Evolutionary conservation across 2,329 filamentous ascomycete species (phyloP).

Genomic region (Xylaria sp.): DNA sequence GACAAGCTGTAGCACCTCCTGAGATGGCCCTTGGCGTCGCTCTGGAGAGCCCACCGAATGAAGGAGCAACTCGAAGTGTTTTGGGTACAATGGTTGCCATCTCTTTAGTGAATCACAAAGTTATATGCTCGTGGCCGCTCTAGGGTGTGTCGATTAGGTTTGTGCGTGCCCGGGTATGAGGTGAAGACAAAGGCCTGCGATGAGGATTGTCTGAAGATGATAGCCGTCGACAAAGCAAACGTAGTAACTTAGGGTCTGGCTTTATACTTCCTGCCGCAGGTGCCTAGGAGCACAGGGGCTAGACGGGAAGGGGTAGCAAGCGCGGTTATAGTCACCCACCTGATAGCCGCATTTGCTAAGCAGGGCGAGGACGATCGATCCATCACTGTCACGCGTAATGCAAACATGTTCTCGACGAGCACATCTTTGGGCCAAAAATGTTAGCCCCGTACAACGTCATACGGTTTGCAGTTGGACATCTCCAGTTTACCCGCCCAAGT

Average conservation of each 20-base stretch:
- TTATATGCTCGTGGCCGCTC: background rate
- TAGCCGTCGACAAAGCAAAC: background rate
- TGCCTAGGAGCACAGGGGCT: background rate
- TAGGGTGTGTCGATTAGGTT: background rate
- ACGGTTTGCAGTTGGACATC: slow-evolving; percentile 15
- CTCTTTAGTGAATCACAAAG: slow-evolving; percentile 3
- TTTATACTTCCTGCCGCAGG: slow-evolving; percentile 23
- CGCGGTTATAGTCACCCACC: slow-evolving; percentile 4
- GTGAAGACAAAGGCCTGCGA: background rate
- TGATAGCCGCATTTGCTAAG: slow-evolving; percentile 3
- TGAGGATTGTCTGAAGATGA: background rate
- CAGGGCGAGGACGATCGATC: slow-evolving; percentile 2
- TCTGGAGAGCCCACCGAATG: slow-evolving; percentile 30
- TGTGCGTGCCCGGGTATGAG: background rate
- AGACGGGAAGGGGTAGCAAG: background rate
- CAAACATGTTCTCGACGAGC: slow-evolving; percentile 7
- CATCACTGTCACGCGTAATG: slow-evolving; percentile 21
- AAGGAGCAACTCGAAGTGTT: slow-evolving; percentile 30
- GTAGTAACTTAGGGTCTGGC: slow-evolving; percentile 1
- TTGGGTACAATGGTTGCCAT: slow-evolving; percentile 33
- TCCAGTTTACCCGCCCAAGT: slow-evolving; percentile 17
- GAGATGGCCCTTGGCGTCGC: slow-evolving; percentile 23
- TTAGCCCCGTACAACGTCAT: slow-evolving; percentile 17
- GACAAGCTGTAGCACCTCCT: slow-evolving; percentile 22
- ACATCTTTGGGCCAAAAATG: background rate